Evolutionary conservation across 1,284 basidiomycete species (phyloP), one percentile per base, ranked within the genome.

Genomic region (Phylloboletellus chloephorus): DNA sequence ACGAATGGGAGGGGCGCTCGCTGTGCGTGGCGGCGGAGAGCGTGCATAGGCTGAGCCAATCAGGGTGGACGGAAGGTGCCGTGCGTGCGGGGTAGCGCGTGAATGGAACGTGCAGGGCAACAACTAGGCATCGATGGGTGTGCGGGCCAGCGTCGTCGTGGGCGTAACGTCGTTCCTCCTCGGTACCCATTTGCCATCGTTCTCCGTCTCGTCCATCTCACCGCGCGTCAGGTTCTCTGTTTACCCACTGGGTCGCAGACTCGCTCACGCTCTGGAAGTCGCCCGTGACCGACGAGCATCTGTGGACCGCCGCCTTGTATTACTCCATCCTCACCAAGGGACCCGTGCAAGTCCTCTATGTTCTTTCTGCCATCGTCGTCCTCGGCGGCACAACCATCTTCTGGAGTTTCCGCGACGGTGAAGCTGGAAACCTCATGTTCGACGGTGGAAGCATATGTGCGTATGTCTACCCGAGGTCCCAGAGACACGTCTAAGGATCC

Each of bases 171-270:
- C 83, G 39, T 87, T 88, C 54, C 68, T 88, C n/a, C 74, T 88
- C n/a, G 85, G 85, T 83, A 46, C 36, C 8, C 13, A 0, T 21
- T 67, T 61, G 23, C 13, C 5, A n/a, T n/a, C n/a, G n/a, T n/a
- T 36, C 13, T 19, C 15, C 13, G 25, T 30, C 22, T 3, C 0
- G 5, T 13, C 9, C 16, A 4, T 26, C 40, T 45, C 22, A 31
- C 42, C 19, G 33, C 33, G 28, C 38, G 2, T 25, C 60, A 88
- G 86, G 86, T 38, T 68, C 82, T 37, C 68, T 89, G 5, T 88
- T 88, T 59, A 88, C 84, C 15, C 82, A 89, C 58, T 89, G 87
- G 87, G 88, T 87, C 51, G 86, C 86, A 22, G 86, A 89, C 67
- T 87, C 83, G 7, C 66, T 87, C 39, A 88, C 86, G 23, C 70